Percentiles rank a stretch among this genome's conserved stretches.
Evolutionary conservation across 345 rosid genomes (phyloP).

Genomic region (Adansonia digitata): DNA sequence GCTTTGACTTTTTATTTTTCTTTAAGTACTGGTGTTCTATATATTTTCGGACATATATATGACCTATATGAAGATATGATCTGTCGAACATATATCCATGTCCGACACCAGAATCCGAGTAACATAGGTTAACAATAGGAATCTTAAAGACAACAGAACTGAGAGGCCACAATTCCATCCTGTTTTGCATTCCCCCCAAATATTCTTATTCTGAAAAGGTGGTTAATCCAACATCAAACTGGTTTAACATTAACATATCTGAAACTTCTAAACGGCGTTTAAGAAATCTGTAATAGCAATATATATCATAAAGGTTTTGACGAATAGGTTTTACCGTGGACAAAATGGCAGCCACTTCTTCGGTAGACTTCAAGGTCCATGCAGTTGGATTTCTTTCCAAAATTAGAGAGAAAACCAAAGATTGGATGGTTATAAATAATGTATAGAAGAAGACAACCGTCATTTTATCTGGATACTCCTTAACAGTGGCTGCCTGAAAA

Average conservation of each 20-base stretch:
- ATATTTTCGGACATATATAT: no score
- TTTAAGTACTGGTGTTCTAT: no score
- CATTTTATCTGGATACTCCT: conserved; percentile 14
- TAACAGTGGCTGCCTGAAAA: conserved; percentile 11
- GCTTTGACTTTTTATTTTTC: no score
- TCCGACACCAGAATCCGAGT: no score
- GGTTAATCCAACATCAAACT: background rate
- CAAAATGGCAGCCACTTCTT: conserved; percentile 30
- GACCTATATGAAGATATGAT: no score
- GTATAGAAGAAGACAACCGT: conserved; percentile 15
- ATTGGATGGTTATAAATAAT: conserved; percentile 19
- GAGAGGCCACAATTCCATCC: background rate
- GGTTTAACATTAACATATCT: background rate
- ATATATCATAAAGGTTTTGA: background rate
- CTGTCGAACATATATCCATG: no score
- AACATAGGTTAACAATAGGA: no score
- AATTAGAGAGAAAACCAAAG: conserved; percentile 21
- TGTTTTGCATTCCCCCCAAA: background rate
- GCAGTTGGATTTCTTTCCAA: conserved; percentile 23
- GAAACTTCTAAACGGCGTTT: background rate
- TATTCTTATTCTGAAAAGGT: background rate
- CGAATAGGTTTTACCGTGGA: conserved; percentile 25
- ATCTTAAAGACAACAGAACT: background rate
- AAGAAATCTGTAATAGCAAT: background rate
- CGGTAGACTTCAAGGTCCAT: conserved; percentile 28